Conservation (phyloP, 2,329 filamentous ascomycete genomes). For the Epichloe glyceriae region DNA sequence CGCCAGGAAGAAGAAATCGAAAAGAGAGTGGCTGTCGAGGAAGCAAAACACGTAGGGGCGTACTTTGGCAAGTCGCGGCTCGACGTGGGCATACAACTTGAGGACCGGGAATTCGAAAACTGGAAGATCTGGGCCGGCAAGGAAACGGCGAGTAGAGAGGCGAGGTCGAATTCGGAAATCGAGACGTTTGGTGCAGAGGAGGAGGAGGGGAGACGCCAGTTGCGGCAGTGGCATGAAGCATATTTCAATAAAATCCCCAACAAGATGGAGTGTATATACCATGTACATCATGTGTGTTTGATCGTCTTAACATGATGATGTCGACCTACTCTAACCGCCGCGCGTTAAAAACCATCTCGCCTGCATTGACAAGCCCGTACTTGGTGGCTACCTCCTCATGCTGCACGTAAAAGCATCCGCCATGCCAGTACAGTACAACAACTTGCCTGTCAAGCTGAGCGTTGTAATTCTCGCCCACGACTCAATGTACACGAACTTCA, state of each 20-base stretch:
- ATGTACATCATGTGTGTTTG: slow-evolving; percentile 11
- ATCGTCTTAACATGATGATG: background rate
- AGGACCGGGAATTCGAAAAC: slow-evolving; percentile 64
- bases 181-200: slow-evolving; percentile 28
- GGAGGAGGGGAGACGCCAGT: slow-evolving; percentile 14
- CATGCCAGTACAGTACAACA: slow-evolving; percentile 51
- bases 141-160: slow-evolving; percentile 29
- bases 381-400: slow-evolving; percentile 50
- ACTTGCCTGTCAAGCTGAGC: slow-evolving; percentile 71
- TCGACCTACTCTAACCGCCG: slow-evolving; percentile 12
- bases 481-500: slow-evolving; percentile 77
- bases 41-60: slow-evolving; percentile 73
- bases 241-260: background rate
- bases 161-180: slow-evolving; percentile 28
- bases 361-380: slow-evolving; percentile 25
- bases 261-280: slow-evolving; percentile 9
- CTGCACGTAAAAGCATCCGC: slow-evolving; percentile 71
- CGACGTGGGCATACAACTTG: slow-evolving; percentile 69
- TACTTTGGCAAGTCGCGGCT: slow-evolving; percentile 71
- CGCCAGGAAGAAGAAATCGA: slow-evolving; percentile 75
- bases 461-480: slow-evolving; percentile 78
- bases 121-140: slow-evolving; percentile 71
- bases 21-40: slow-evolving; percentile 71
- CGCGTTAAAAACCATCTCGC: slow-evolving; percentile 28
- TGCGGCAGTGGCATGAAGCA: slow-evolving; percentile 7